Percentiles rank a stretch among this genome's conserved stretches.
Conservation (phyloP, 2,329 filamentous ascomycete genomes). For the Trichoderma oligosporum region DNA sequence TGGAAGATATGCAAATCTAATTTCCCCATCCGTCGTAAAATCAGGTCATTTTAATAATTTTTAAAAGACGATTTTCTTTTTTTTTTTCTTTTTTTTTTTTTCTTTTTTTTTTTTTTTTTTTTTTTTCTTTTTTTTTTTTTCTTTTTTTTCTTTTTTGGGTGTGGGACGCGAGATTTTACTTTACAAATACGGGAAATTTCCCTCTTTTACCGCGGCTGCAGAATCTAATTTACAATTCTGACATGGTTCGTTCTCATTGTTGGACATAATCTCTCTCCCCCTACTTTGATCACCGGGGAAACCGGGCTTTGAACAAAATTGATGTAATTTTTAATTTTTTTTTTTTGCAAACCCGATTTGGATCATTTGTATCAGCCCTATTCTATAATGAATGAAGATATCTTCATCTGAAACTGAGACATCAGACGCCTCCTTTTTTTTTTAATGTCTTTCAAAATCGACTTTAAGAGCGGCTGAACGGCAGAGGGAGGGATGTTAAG, state of each 20-base stretch:
- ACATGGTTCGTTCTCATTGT: background rate
- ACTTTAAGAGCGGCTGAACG: constrained; percentile 6
- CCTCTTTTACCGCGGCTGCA: background rate
- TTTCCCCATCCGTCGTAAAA: constrained; percentile 2
- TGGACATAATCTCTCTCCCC: background rate
- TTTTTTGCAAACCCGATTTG: background rate
- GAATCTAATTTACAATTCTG: background rate
- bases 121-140: background rate
- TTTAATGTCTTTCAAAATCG: background rate
- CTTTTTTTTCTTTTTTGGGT: background rate
- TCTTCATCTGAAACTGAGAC: constrained; percentile 5
- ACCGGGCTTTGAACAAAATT: background rate
- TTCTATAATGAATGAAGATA: background rate
- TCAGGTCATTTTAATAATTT: constrained; percentile 15
- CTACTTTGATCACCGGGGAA: constrained; percentile 3
- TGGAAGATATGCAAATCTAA: constrained; percentile 1
- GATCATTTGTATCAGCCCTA: constrained; percentile 1
- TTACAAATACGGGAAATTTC: background rate
- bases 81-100: background rate
- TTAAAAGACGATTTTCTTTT: background rate
- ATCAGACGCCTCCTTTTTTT: background rate
- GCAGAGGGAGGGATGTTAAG: background rate
- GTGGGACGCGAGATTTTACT: too few species aligned
- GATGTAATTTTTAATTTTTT: too few species aligned
- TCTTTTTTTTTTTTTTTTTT: background rate